Percentiles rank a stretch among this genome's conserved stretches.
phyloP scores from a whole-genome alignment of 2,329 filamentous ascomycete species.

The Gremmenia infestans region DNA sequence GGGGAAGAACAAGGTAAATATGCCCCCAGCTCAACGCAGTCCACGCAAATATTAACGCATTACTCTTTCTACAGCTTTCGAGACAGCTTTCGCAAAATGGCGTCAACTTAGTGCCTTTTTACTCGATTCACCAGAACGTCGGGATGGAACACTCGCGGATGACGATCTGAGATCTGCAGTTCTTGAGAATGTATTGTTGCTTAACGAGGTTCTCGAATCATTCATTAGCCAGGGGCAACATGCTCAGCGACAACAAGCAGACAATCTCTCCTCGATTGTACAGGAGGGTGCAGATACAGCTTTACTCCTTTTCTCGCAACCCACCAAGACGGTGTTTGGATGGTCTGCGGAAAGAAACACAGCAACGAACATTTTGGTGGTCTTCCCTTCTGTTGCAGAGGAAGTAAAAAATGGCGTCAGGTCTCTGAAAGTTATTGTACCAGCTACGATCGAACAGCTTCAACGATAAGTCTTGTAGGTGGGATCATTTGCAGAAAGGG shows the following conservation, averaged over 20 bases:
- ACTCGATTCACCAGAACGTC: not conserved
- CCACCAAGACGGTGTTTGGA: not conserved
- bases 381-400: not conserved
- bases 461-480: not conserved
- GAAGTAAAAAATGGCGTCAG: not conserved
- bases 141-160: not conserved
- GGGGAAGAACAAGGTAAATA: slow-evolving; percentile 5
- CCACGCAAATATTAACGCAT: not conserved
- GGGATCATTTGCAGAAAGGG: too few relatives aligned
- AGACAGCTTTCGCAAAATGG: slow-evolving; percentile 7
- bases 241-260: not conserved
- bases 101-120: slow-evolving; percentile 6
- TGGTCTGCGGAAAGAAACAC: not conserved
- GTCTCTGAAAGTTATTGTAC: not conserved
- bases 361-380: not conserved
- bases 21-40: not conserved
- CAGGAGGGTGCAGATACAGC: slow-evolving; percentile 4
- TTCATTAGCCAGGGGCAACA: not conserved
- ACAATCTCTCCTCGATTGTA: slow-evolving; percentile 8
- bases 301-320: slow-evolving; percentile 8
- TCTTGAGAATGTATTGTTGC: not conserved
- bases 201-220: slow-evolving; percentile 1
- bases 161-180: not conserved
- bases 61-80: not conserved
- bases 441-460: not conserved